phyloP scores from a whole-genome alignment of 2,329 filamentous ascomycete genomes.

The Xylariales sp. region DNA sequence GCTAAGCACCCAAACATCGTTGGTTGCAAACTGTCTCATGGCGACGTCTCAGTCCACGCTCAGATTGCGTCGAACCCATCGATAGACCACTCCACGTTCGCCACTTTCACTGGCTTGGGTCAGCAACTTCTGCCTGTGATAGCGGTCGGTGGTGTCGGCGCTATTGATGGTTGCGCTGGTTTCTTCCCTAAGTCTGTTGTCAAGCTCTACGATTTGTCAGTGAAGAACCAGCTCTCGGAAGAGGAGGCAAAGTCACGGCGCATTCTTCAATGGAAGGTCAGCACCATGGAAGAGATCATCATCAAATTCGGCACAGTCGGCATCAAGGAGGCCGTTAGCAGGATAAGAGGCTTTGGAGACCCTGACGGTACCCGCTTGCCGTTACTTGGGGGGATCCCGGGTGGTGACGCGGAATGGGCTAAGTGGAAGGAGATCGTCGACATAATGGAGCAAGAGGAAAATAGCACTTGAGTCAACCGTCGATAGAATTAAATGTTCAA shows the following conservation, averaged over 20 bases:
- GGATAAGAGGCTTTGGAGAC: slow-evolving; percentile 56
- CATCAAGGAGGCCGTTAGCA: slow-evolving; percentile 59
- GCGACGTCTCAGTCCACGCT: slow-evolving; percentile 59
- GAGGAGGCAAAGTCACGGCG: slow-evolving; percentile 46
- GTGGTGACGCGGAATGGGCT: slow-evolving; percentile 52
- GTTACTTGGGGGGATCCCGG: slow-evolving; percentile 51
- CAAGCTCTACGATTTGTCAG: slow-evolving; percentile 46
- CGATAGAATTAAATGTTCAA: not conserved
- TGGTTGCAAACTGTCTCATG: slow-evolving; percentile 65
- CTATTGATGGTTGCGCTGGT: slow-evolving; percentile 34
- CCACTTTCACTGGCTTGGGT: slow-evolving; percentile 59
- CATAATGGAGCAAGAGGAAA: slow-evolving; percentile 39
- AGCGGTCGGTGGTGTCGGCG: slow-evolving; percentile 27
- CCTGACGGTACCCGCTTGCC: slow-evolving; percentile 56
- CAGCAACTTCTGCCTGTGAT: slow-evolving; percentile 58
- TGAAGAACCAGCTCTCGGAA: slow-evolving; percentile 24
- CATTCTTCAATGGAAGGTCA: slow-evolving; percentile 56
- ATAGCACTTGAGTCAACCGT: slow-evolving; percentile 6
- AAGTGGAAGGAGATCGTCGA: slow-evolving; percentile 43
- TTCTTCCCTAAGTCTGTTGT: slow-evolving; percentile 61
- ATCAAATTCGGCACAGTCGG: slow-evolving; percentile 57
- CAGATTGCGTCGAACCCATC: slow-evolving; percentile 55
- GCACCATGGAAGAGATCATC: slow-evolving; percentile 57
- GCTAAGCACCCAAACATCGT: slow-evolving; percentile 62
- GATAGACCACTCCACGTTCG: slow-evolving; percentile 56